Evolutionary conservation across 768 basidiomycete species (phyloP).

Genomic region (Trametes sanguinea): DNA sequence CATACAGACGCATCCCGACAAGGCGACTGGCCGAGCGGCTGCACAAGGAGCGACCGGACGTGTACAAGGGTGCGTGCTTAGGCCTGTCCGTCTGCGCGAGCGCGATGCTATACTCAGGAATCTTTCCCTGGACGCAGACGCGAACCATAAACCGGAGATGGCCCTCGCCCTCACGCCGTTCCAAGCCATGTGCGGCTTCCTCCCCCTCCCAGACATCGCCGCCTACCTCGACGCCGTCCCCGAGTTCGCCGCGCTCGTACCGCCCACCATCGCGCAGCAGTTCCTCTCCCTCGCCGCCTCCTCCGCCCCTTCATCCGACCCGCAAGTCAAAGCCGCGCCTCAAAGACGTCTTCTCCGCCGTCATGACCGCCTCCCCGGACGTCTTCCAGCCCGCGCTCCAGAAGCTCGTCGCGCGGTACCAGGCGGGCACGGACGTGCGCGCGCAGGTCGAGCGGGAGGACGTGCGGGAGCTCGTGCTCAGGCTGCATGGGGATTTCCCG

Average conservation of each 20-base stretch:
- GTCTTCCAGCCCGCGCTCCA: slow-evolving; percentile 56
- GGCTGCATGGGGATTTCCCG: slow-evolving; percentile 75
- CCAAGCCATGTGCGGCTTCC: slow-evolving; percentile 89
- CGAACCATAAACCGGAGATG: slow-evolving; percentile 99
- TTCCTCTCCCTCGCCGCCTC: slow-evolving; percentile 55
- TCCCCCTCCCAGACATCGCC: slow-evolving; percentile 75
- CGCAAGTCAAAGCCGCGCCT: slow-evolving; percentile 61
- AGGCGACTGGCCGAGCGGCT: slow-evolving; percentile 52
- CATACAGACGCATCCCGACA: slow-evolving; percentile 63
- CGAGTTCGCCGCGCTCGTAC: slow-evolving; percentile 76
- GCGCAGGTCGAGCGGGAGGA: slow-evolving; percentile 45
- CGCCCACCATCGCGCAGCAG: slow-evolving; percentile 48
- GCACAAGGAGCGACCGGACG: slow-evolving; percentile 58
- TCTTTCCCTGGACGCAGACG: slow-evolving; percentile 51
- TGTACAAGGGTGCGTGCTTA: slow-evolving; percentile 82
- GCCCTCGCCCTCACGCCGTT: slow-evolving; percentile 94
- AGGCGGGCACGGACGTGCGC: slow-evolving; percentile 33
- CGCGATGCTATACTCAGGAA: too few relatives aligned
- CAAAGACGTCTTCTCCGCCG: slow-evolving; percentile 73
- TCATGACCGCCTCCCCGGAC: slow-evolving; percentile 77
- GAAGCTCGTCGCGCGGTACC: slow-evolving; percentile 64
- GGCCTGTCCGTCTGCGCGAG: not conserved
- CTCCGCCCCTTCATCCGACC: slow-evolving; percentile 41
- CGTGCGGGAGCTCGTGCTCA: slow-evolving; percentile 62
- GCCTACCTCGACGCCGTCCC: slow-evolving; percentile 65